phyloP scores from a whole-genome alignment of 2,329 filamentous ascomycete genomes.

The Elsinoe australis region DNA sequence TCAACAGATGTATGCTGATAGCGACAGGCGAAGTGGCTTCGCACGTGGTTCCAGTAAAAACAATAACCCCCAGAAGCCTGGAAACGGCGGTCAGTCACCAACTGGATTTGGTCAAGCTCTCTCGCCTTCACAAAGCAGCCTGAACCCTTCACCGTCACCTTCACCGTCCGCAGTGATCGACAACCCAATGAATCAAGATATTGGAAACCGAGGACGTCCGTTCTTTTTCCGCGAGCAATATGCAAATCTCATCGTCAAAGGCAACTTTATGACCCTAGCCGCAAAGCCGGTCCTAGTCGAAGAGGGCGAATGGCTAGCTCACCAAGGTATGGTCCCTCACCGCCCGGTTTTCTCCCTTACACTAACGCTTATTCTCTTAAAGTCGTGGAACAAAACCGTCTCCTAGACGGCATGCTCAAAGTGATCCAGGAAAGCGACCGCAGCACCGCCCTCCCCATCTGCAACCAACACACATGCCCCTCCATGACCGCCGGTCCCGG shows the following conservation, averaged over 20 bases:
- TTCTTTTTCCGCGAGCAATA: constrained; percentile 69
- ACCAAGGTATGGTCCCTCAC: constrained; percentile 61
- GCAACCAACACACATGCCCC: constrained; percentile 75
- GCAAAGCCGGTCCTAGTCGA: constrained; percentile 90
- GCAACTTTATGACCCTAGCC: constrained; percentile 94
- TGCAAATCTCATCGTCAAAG: constrained; percentile 84
- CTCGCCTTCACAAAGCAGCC: constrained; percentile 20
- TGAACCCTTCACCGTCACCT: constrained; percentile 34
- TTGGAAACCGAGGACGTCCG: constrained; percentile 57
- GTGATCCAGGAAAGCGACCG: constrained; percentile 82
- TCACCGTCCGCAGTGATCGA: constrained; percentile 63
- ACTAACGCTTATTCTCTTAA: constrained; percentile 5
- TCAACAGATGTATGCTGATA: background rate
- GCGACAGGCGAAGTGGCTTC: constrained; percentile 34
- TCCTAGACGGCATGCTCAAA: constrained; percentile 81
- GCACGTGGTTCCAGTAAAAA: constrained; percentile 37
- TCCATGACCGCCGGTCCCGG: constrained; percentile 94
- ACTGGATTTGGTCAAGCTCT: constrained; percentile 24
- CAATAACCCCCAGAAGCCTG: constrained; percentile 32
- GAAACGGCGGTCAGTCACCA: constrained; percentile 24
- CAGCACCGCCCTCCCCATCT: constrained; percentile 64
- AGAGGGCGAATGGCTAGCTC: constrained; percentile 89
- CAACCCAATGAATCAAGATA: constrained; percentile 38
- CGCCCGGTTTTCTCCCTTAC: constrained; percentile 22
- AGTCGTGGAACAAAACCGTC: constrained; percentile 90